phyloP scores from a whole-genome alignment of 345 rosid genomes.

The Boechera retrofracta region DNA sequence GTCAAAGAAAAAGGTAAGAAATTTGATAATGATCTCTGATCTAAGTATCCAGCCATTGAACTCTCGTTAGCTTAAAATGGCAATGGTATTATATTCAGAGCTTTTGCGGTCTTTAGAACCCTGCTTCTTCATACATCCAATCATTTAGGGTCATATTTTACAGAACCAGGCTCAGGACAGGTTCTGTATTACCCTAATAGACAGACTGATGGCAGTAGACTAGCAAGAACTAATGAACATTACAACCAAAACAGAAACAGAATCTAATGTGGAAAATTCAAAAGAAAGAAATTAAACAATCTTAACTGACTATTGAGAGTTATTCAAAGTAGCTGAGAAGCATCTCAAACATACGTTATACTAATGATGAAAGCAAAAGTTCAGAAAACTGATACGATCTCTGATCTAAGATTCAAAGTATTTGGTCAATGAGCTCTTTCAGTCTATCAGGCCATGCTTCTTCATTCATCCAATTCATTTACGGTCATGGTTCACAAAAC shows the following conservation, averaged over 20 bases:
- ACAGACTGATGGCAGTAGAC: too few species aligned
- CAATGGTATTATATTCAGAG: too few species aligned
- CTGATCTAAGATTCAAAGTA: background rate
- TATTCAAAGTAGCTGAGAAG: background rate
- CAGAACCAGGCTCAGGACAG: too few species aligned
- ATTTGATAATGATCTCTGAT: background rate
- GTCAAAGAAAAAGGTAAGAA: background rate
- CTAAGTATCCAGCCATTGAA: background rate
- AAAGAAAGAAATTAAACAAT: background rate
- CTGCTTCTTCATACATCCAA: too few species aligned
- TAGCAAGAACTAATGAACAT: too few species aligned
- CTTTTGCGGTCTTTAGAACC: too few species aligned
- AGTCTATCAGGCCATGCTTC: background rate
- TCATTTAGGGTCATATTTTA: too few species aligned
- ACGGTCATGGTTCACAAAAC: background rate
- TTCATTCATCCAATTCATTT: conserved; percentile 2
- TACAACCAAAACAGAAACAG: too few species aligned
- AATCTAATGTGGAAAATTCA: background rate
- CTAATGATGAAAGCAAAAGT: background rate
- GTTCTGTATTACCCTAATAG: too few species aligned
- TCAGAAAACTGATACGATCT: background rate
- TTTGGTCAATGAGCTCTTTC: background rate
- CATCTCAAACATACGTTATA: background rate
- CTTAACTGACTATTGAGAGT: background rate
- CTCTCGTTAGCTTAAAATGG: too few species aligned